Evolutionary conservation across 371 early-diverging fungal species (phyloP), one percentile per base, ranked within the genome.

Genomic region (Mucor lusitanicus): DNA sequence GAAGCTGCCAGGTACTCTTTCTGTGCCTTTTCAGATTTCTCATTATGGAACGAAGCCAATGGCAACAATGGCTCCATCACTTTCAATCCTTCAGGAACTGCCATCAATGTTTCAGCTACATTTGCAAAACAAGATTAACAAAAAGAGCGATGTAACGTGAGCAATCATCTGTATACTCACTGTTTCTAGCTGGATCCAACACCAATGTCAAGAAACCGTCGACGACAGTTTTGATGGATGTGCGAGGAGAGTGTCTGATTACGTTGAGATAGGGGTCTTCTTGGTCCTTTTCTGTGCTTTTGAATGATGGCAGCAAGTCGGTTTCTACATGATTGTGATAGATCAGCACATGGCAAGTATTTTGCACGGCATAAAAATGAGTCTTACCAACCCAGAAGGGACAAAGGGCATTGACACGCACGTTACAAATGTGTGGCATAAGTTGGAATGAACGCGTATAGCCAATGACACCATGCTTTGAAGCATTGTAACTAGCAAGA

Each of bases 401-500:
- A 48, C 71, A 69, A 19, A 74, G 60, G 27, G 80, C 80, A 61
- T 77, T 79, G 3, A 79, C 76, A 17, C 82, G 72, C 5, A 82
- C 76, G 30, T 77, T 77, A 39, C 78, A 79, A 17, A 82, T 66
- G 2, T 55, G 37, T 11, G 69, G 69, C 56, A 82, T 32, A 27
- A 90, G 80, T 30, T 97, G 96, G 62, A 99, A 81, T n/a, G 97
- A 92, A 68, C 90, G 84, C 68, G 95, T 91, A 66, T 98, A 89
- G 28, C 96, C 96, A 66, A 93, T 89, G 17, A 98, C 84, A 40
- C 94, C 98, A 69, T 94, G 86, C 83, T 99, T 99, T 59, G 97
- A 95, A 73, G 95, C 85, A 61, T 82, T 84, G 83, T 98, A 99
- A 46, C 71, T 61, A 13, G 60, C 28, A 32, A 33, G 23, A 3